These are phyloP conservation scores for Candida railenensis DNA, from an alignment of 805 yeast species.

Conservation along the genomic window DNA sequence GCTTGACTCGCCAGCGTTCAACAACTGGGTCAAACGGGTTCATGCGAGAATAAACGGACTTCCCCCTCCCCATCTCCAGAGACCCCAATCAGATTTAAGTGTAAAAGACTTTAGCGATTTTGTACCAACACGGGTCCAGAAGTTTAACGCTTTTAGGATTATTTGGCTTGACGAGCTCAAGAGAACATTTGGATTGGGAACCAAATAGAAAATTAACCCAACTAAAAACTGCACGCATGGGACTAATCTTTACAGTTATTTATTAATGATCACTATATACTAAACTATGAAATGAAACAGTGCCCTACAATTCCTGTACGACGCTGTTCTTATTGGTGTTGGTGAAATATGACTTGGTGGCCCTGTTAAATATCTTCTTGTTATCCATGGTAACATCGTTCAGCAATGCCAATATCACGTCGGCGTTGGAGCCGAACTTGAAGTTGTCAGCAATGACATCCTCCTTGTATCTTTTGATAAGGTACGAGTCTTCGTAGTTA, in stretches of 20 bases:
- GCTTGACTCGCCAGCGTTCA: constrained; percentile 57
- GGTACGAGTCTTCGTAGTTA: constrained; percentile 42
- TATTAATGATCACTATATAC: not conserved
- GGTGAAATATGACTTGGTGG: constrained; percentile 29
- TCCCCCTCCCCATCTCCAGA: constrained; percentile 30
- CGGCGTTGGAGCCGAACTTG: constrained; percentile 67
- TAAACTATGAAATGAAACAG: not conserved
- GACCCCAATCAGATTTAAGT: constrained; percentile 14
- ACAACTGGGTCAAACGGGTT: constrained; percentile 58
- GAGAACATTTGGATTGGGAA: constrained; percentile 47
- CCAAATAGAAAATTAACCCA: constrained; percentile 12
- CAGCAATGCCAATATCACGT: constrained; percentile 70
- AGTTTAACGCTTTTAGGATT: constrained; percentile 56
- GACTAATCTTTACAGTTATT: no score
- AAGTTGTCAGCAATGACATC: constrained; percentile 76
- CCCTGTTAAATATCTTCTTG: constrained; percentile 56
- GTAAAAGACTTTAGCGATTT: constrained; percentile 25
- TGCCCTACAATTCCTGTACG: constrained; percentile 1
- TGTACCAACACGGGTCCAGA: constrained; percentile 54
- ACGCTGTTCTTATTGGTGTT: constrained; percentile 1
- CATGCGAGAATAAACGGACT: constrained; percentile 66
- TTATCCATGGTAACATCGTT: constrained; percentile 76
- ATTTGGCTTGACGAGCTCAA: constrained; percentile 64
- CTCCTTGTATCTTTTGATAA: constrained; percentile 60
- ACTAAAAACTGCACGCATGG: not conserved